Evolutionary conservation across 441 rosid genomes (phyloP).

Genomic region (Viola pubescens): DNA sequence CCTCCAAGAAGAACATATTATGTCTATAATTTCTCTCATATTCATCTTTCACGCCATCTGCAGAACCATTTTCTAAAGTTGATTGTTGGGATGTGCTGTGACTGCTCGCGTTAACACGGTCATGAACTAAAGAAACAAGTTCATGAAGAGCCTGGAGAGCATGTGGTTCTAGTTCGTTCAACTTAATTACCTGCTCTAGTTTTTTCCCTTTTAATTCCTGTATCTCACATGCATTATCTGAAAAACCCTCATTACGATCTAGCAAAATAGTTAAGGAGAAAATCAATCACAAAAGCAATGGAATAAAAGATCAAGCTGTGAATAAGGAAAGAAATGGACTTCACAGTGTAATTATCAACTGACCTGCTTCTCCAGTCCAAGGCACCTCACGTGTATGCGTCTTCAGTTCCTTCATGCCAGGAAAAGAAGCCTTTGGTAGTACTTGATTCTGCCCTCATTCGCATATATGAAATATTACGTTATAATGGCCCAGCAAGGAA

Average conservation of each 20-base stretch:
- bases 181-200: conserved; percentile 18
- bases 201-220: conserved; percentile 27
- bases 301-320: conserved; percentile 9
- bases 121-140: conserved; percentile 72
- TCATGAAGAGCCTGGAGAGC: conserved; percentile 55
- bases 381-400: conserved; percentile 16
- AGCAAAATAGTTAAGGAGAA: conserved; percentile 14
- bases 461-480: conserved; percentile 11
- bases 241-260: conserved; percentile 29
- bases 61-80: conserved; percentile 30
- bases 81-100: conserved; percentile 27
- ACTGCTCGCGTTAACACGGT: conserved; percentile 39
- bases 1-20: conserved; percentile 37
- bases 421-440: conserved; percentile 27
- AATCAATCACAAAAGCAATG: conserved; percentile 12
- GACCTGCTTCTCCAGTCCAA: conserved; percentile 29
- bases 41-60: conserved; percentile 21
- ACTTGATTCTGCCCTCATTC: conserved; percentile 40
- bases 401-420: conserved; percentile 21
- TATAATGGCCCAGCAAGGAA: neutral
- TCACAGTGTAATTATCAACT: conserved; percentile 1
- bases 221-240: conserved; percentile 22
- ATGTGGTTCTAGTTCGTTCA: conserved; percentile 46
- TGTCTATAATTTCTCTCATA: conserved; percentile 18
- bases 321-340: conserved; percentile 5